phyloP scores from a whole-genome alignment of 2,329 filamentous ascomycete genomes.

The Neophaeococcomyces aloes region DNA sequence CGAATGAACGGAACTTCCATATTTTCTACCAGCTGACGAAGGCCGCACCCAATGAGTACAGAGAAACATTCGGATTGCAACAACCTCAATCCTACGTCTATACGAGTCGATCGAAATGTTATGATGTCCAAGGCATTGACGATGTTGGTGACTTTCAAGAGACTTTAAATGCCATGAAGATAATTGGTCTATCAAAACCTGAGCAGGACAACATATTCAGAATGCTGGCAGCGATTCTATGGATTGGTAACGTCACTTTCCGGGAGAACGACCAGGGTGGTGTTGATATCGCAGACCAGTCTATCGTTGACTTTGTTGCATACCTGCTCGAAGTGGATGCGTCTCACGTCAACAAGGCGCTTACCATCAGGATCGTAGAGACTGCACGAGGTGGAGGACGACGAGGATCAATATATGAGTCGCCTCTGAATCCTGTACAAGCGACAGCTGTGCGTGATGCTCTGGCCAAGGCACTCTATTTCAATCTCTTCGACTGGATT shows the following conservation, averaged over 20 bases:
- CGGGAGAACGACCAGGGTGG: constrained; percentile 81
- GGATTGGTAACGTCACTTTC: constrained; percentile 92
- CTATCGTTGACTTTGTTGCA: constrained; percentile 86
- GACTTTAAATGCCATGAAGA: constrained; percentile 84
- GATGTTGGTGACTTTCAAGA: constrained; percentile 81
- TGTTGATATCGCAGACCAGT: constrained; percentile 75
- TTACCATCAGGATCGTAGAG: constrained; percentile 79
- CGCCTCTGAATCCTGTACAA: constrained; percentile 77
- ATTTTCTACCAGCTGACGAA: constrained; percentile 99
- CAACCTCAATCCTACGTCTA: constrained; percentile 88
- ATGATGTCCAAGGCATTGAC: constrained; percentile 88
- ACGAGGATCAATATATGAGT: constrained; percentile 57
- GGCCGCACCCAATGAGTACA: constrained; percentile 75
- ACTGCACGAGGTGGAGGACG: constrained; percentile 52
- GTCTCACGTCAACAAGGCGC: constrained; percentile 67
- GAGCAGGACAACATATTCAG: constrained; percentile 97
- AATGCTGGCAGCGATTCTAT: constrained; percentile 81
- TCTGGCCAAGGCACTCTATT: constrained; percentile 88
- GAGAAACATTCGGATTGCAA: constrained; percentile 81
- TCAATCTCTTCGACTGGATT: constrained; percentile 98
- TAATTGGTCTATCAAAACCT: constrained; percentile 76
- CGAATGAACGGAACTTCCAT: constrained; percentile 94
- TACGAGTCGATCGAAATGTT: constrained; percentile 87
- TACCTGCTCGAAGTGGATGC: constrained; percentile 85
- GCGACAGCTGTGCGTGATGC: constrained; percentile 81